A percentile compares a stretch with the other conserved stretches of the same genome.
phyloP scores from a whole-genome alignment of 257 asterid genomes.

The Nicotiana attenuata region DNA sequence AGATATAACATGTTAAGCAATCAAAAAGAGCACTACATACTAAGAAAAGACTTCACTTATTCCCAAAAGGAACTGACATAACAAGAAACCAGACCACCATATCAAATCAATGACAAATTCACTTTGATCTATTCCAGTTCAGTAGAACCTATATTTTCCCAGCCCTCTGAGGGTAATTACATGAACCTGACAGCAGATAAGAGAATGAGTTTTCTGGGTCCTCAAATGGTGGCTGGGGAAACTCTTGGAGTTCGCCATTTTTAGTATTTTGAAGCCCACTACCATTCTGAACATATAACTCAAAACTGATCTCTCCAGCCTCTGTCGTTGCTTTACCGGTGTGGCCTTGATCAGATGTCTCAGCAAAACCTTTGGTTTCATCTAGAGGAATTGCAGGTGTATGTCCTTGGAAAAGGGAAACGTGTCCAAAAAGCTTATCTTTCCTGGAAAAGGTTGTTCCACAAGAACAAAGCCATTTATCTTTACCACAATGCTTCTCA shows the following conservation, averaged over 20 bases:
- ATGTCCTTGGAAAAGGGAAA: constrained; percentile 89
- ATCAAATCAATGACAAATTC: background rate
- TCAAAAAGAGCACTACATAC: background rate
- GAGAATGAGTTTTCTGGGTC: constrained; percentile 60
- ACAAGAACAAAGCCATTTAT: constrained; percentile 93
- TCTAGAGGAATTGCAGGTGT: constrained; percentile 83
- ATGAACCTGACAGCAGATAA: constrained; percentile 48
- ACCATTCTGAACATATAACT: constrained; percentile 19
- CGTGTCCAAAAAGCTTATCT: constrained; percentile 90
- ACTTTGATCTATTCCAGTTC: constrained; percentile 7
- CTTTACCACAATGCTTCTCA: constrained; percentile 90
- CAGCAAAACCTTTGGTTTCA: constrained; percentile 23
- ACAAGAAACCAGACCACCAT: background rate
- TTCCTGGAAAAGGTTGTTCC: constrained; percentile 96
- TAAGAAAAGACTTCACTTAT: background rate
- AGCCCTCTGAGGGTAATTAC: constrained; percentile 46
- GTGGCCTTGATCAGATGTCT: background rate
- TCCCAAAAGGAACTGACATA: background rate
- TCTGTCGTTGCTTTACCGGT: background rate
- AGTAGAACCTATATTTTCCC: constrained; percentile 34
- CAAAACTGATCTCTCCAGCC: constrained; percentile 27
- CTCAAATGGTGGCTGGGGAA: constrained; percentile 59
- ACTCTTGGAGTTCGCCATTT: constrained; percentile 51
- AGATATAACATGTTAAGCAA: background rate
- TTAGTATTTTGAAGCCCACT: constrained; percentile 17